phyloP scores from a whole-genome alignment of 2,329 filamentous ascomycete species.

The Fusarium redolens region DNA sequence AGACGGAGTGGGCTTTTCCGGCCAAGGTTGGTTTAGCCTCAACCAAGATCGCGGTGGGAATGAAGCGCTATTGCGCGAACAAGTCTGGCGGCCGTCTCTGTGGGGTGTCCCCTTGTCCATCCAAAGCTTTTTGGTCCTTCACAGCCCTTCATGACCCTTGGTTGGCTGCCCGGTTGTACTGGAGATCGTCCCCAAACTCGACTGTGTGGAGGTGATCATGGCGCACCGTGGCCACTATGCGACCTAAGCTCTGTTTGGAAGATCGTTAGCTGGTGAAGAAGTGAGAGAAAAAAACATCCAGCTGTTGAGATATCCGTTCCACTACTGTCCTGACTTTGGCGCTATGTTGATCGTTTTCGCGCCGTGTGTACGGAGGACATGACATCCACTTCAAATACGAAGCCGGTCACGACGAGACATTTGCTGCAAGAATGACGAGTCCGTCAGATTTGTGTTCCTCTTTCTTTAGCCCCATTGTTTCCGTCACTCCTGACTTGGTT shows the following conservation, averaged over 20 bases:
- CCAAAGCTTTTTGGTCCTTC: constrained; percentile 31
- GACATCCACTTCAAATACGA: constrained; percentile 17
- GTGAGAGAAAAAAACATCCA: constrained; percentile 12
- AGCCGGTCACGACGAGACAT: constrained; percentile 6
- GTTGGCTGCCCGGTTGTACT: constrained; percentile 37
- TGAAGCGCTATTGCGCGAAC: constrained; percentile 45
- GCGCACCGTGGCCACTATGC: constrained; percentile 38
- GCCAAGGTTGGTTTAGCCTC: constrained; percentile 41
- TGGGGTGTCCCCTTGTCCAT: constrained; percentile 34
- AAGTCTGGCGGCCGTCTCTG: constrained; percentile 45
- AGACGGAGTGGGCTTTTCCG: constrained; percentile 36
- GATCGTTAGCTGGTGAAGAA: constrained; percentile 26
- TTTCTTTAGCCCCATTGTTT: constrained; percentile 7
- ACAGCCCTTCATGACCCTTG: constrained; percentile 26
- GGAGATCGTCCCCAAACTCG: constrained; percentile 44
- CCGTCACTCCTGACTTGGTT: not conserved
- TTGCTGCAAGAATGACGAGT: constrained; percentile 1
- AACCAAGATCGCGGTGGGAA: constrained; percentile 43
- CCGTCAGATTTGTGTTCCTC: not conserved
- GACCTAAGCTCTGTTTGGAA: constrained; percentile 13
- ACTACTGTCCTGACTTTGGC: constrained; percentile 24
- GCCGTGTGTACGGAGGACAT: not conserved
- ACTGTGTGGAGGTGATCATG: constrained; percentile 43
- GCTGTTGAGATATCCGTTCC: constrained; percentile 32
- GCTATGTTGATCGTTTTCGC: constrained; percentile 36